A percentile compares a stretch with the other conserved stretches of the same genome.
Evolutionary conservation across 1,284 basidiomycete species (phyloP).

Genomic region (Rhizoctonia solani): DNA sequence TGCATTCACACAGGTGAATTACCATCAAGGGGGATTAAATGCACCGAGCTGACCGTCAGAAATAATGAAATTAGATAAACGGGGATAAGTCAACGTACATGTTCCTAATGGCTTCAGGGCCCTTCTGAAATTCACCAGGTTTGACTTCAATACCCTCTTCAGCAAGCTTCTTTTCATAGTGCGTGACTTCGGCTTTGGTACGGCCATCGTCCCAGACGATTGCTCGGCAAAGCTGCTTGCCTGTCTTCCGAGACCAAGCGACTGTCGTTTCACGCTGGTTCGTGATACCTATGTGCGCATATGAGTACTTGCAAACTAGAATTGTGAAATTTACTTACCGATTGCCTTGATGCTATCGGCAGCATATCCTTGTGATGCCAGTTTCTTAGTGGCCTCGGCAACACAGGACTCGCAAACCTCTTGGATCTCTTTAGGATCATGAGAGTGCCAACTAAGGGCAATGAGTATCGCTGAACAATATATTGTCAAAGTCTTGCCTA

Average conservation of each 20-base stretch:
- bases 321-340: constrained; percentile 56
- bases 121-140: constrained; percentile 68
- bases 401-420: constrained; percentile 80
- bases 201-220: constrained; percentile 98
- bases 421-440: constrained; percentile 86
- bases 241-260: constrained; percentile 89
- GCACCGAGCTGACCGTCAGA: no score
- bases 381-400: constrained; percentile 66
- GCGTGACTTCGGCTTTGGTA: constrained; percentile 80
- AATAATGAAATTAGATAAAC: neutral
- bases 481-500: constrained; percentile 49
- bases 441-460: constrained; percentile 85
- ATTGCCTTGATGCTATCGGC: constrained; percentile 88
- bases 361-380: constrained; percentile 76
- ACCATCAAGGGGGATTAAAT: neutral
- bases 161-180: constrained; percentile 74
- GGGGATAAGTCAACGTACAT: constrained; percentile 57
- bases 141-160: constrained; percentile 75
- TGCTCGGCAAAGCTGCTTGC: constrained; percentile 84
- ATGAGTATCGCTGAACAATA: neutral
- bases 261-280: constrained; percentile 98
- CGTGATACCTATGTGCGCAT: constrained; percentile 74
- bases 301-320: constrained; percentile 34
- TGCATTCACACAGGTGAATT: neutral
- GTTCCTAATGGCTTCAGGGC: constrained; percentile 63